These are phyloP conservation scores for Plasmopara viticola DNA, from an alignment of 352 stramenopile genomes.

Conservation along the genomic window DNA sequence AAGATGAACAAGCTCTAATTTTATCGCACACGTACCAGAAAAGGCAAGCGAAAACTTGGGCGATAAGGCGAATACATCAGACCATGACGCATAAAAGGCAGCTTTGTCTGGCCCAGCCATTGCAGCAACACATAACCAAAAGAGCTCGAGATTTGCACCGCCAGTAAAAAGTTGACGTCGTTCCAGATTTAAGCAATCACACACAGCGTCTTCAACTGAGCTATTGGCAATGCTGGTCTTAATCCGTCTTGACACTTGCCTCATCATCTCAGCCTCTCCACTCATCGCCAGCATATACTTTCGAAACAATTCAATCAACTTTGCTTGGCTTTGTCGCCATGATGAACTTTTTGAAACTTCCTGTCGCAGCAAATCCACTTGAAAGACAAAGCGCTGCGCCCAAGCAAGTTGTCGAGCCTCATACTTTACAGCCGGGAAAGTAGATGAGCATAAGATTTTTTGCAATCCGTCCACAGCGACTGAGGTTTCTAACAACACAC, in stretches of 20 bases:
- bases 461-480: slow-evolving; percentile 36
- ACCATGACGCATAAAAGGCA: slow-evolving; percentile 28
- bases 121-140: slow-evolving; percentile 30
- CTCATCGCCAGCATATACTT: slow-evolving; percentile 41
- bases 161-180: slow-evolving; percentile 26
- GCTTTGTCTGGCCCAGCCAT: slow-evolving; percentile 25
- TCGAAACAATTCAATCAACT: slow-evolving; percentile 29
- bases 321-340: slow-evolving; percentile 10
- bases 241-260: slow-evolving; percentile 23
- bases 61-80: slow-evolving; percentile 24
- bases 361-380: slow-evolving; percentile 25
- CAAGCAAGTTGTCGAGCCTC: slow-evolving; percentile 37
- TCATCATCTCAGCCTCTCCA: slow-evolving; percentile 25
- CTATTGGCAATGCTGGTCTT: slow-evolving; percentile 12
- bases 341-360: slow-evolving; percentile 6
- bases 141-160: slow-evolving; percentile 29
- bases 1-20: not conserved
- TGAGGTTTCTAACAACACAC: slow-evolving; percentile 25
- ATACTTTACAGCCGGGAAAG: slow-evolving; percentile 21
- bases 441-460: slow-evolving; percentile 29
- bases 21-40: slow-evolving; percentile 25
- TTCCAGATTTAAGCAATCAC: slow-evolving; percentile 41
- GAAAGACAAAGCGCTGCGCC: slow-evolving; percentile 40
- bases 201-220: slow-evolving; percentile 29
- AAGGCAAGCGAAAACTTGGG: slow-evolving; percentile 41